Conservation (phyloP, 1,284 basidiomycete species). For the Mycena citricolor region DNA sequence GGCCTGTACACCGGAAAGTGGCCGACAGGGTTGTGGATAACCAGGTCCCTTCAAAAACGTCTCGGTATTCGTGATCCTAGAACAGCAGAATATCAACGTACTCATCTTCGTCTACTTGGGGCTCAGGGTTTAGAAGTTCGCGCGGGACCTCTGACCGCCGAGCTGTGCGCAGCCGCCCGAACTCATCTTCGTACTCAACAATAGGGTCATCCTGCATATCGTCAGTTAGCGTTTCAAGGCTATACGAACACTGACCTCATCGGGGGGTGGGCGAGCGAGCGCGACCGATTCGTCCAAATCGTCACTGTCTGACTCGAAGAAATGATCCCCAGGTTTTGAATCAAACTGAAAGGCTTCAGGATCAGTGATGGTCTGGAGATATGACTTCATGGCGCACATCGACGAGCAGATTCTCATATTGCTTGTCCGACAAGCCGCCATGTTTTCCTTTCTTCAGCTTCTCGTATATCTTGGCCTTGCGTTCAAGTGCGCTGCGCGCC, state of each 20-base stretch:
- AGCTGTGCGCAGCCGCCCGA: constrained; percentile 71
- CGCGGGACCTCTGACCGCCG: constrained; percentile 78
- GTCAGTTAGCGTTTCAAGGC: neutral
- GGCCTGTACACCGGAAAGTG: constrained; percentile 87
- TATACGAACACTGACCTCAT: constrained; percentile 37
- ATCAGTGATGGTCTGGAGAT: no score
- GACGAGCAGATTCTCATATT: constrained; percentile 75
- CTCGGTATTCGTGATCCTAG: no score
- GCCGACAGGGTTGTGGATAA: constrained; percentile 64
- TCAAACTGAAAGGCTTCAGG: constrained; percentile 60
- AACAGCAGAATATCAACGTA: constrained; percentile 35
- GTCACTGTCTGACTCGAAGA: constrained; percentile 67
- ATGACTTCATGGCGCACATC: constrained; percentile 59
- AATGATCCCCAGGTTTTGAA: constrained; percentile 52
- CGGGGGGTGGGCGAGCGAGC: constrained; percentile 47
- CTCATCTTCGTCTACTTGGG: constrained; percentile 52
- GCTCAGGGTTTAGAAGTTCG: constrained; percentile 46
- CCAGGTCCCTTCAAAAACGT: constrained; percentile 48
- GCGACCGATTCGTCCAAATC: constrained; percentile 72
- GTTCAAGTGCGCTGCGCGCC: constrained; percentile 66
- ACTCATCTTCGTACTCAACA: constrained; percentile 85
- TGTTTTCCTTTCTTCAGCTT: constrained; percentile 79
- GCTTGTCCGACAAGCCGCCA: constrained; percentile 75
- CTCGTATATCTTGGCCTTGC: constrained; percentile 83
- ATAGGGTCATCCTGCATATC: constrained; percentile 64